Percentiles rank a stretch among this genome's conserved stretches.
Conservation (phyloP, 192 early-diverging fungal genomes). For the Pilobolus umbonatus region DNA sequence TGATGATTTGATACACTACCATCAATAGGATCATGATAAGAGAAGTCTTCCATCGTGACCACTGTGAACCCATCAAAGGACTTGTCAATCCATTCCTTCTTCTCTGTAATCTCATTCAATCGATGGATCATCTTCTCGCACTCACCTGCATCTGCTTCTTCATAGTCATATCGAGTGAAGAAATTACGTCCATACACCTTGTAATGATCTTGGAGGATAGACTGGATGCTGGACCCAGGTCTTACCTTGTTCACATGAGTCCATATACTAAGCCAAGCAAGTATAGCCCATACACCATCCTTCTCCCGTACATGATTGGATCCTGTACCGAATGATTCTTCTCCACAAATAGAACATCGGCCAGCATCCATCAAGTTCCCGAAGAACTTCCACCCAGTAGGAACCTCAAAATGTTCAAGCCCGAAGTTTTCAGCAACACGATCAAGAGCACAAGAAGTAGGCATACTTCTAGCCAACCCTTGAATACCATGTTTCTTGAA, state of each 20-base stretch:
- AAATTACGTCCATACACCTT: slow-evolving; percentile 91
- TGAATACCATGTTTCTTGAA: slow-evolving; percentile 79
- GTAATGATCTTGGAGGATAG: slow-evolving; percentile 81
- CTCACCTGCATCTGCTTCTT: slow-evolving; percentile 80
- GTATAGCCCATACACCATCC: slow-evolving; percentile 96
- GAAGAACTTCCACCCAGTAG: slow-evolving; percentile 96
- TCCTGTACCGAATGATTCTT: slow-evolving; percentile 98
- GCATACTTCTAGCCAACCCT: slow-evolving; percentile 93
- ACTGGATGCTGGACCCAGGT: slow-evolving; percentile 60
- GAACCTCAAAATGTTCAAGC: slow-evolving; percentile 79
- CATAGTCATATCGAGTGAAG: slow-evolving; percentile 96
- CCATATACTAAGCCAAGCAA: slow-evolving; percentile 96
- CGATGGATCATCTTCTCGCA: slow-evolving; percentile 76
- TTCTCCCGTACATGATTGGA: slow-evolving; percentile 99
- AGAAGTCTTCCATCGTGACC: slow-evolving; percentile 78
- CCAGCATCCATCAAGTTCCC: slow-evolving; percentile 98
- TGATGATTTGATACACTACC: slow-evolving; percentile 74
- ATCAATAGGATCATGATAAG: slow-evolving; percentile 93
- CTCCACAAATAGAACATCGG: slow-evolving; percentile 91
- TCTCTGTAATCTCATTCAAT: slow-evolving; percentile 53
- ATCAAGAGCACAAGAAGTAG: slow-evolving; percentile 90
- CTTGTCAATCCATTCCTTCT: slow-evolving; percentile 57
- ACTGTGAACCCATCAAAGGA: slow-evolving; percentile 64
- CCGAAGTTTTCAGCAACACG: slow-evolving; percentile 80
- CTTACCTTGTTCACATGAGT: slow-evolving; percentile 63